Percentiles rank a stretch among this genome's conserved stretches.
phyloP scores from a whole-genome alignment of 1,284 basidiomycete genomes.

The Thecaphora frezii region DNA sequence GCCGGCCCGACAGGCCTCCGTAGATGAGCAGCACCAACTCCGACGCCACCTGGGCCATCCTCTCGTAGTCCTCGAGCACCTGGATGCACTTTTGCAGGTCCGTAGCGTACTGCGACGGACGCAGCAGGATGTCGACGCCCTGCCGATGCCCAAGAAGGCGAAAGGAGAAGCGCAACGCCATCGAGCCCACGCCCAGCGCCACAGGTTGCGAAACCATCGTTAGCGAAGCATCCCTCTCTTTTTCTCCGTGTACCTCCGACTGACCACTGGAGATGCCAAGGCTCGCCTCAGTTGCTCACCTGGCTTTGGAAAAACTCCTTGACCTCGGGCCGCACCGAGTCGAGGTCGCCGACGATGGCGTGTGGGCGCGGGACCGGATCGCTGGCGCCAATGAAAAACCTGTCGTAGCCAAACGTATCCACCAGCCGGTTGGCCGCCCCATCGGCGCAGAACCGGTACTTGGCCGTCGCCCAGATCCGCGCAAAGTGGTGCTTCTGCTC shows the following conservation, averaged over 20 bases:
- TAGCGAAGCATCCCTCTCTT: too few relatives aligned
- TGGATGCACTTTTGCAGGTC: conserved; percentile 90
- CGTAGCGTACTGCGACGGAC: conserved; percentile 78
- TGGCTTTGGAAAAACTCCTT: conserved; percentile 68
- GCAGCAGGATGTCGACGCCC: conserved; percentile 71
- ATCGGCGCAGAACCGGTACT: conserved; percentile 73
- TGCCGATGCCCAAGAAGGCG: conserved; percentile 60
- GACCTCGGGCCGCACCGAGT: conserved; percentile 79
- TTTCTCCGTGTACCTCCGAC: too few relatives aligned
- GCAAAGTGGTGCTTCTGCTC: conserved; percentile 27
- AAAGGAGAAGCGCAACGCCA: neutral
- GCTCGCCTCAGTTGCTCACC: conserved; percentile 60
- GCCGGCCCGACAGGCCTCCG: conserved; percentile 83
- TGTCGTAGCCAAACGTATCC: conserved; percentile 65
- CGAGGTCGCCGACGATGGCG: conserved; percentile 88
- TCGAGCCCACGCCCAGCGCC: neutral
- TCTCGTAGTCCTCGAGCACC: conserved; percentile 65
- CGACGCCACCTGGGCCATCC: conserved; percentile 58
- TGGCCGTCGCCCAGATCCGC: conserved; percentile 44
- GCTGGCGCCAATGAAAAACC: conserved; percentile 7
- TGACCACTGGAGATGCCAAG: neutral
- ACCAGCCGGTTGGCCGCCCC: conserved; percentile 88
- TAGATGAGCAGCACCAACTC: conserved; percentile 68
- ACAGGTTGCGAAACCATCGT: too few relatives aligned
- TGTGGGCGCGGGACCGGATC: conserved; percentile 65